Conservation (phyloP, 805 yeast species). For the Lachancea dasiensis region DNA sequence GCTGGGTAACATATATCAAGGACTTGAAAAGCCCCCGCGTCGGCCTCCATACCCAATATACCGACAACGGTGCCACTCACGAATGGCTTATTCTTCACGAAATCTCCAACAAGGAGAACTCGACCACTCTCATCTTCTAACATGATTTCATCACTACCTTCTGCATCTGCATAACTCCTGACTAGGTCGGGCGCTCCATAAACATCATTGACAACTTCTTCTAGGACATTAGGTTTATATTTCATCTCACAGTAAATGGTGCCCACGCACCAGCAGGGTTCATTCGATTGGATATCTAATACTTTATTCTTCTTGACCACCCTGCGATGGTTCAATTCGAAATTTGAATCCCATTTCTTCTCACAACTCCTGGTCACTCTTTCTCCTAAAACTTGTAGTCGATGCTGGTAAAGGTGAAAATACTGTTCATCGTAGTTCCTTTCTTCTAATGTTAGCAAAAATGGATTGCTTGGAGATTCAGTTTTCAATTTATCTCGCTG, state of each 20-base stretch:
- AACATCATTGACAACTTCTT: constrained; percentile 61
- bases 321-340: constrained; percentile 32
- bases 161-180: constrained; percentile 48
- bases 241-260: constrained; percentile 80
- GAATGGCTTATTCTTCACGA: constrained; percentile 48
- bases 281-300: constrained; percentile 37
- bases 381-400: constrained; percentile 45
- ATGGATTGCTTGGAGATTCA: constrained; percentile 17
- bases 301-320: constrained; percentile 39
- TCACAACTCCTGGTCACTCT: constrained; percentile 41
- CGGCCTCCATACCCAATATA: constrained; percentile 76
- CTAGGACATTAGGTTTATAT: constrained; percentile 76
- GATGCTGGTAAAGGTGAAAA: constrained; percentile 47
- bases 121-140: constrained; percentile 93
- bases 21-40: constrained; percentile 77
- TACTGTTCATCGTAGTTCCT: constrained; percentile 52
- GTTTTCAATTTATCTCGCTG: constrained; percentile 14
- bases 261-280: constrained; percentile 75
- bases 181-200: constrained; percentile 39
- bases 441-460: constrained; percentile 24
- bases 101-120: constrained; percentile 59
- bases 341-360: constrained; percentile 52
- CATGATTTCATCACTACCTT: constrained; percentile 52
- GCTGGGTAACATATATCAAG: constrained; percentile 74
- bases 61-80: constrained; percentile 92